Base-by-base conservation (phyloP, 2,329 filamentous ascomycete species). In the Colletotrichum phormii region DNA sequence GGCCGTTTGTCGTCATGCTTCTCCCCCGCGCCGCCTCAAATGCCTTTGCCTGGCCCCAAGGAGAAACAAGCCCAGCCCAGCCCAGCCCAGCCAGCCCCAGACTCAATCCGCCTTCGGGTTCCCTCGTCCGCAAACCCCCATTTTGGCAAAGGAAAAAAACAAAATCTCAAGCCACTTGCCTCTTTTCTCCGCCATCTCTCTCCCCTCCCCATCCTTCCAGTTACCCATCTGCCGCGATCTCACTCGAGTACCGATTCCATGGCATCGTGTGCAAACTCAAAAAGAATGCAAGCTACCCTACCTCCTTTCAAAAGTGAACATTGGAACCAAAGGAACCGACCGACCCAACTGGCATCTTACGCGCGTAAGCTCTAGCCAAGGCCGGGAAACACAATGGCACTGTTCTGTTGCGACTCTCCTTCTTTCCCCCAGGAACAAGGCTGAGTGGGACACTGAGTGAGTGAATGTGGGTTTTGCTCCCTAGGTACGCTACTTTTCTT, bases 181-280 rank as follows among this genome's bases (percentile, higher is more conserved):
- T 69, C 70, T 64, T 69, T 49, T 42, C 59, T 69, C 53, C n/a
- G 42, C 42, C 42, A 11, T 49, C 42, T 8, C 26, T 22, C 49
- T 35, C 31, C 58, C n/a, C 53, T 33, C n/a, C 29, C 64, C 51
- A 53, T 18, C 29, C 49, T 51, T 29, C 49, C 35, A 59, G 26
- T 29, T 5, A 42, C 58, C 18, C 51, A 22, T 35, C 51, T 53
- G 69, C 70, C 31, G 26, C 59, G 33, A 69, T 64, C 37, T 63
- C 42, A 63, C 31, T 58, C n/a, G 65, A 37, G 42, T 33, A 57
- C 46, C 65, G 26, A 63, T 59, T 18, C 59, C 24, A 46, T 37
- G 64, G 58, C 24, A 55, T 59, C 42, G 54, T 54, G 53, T 49
- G 46, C 42, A 49, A 63, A 46, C 26, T 58, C 46, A 35, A 55